Conservation (phyloP, 495 filamentous ascomycete species). For the Durotheca rogersii region DNA sequence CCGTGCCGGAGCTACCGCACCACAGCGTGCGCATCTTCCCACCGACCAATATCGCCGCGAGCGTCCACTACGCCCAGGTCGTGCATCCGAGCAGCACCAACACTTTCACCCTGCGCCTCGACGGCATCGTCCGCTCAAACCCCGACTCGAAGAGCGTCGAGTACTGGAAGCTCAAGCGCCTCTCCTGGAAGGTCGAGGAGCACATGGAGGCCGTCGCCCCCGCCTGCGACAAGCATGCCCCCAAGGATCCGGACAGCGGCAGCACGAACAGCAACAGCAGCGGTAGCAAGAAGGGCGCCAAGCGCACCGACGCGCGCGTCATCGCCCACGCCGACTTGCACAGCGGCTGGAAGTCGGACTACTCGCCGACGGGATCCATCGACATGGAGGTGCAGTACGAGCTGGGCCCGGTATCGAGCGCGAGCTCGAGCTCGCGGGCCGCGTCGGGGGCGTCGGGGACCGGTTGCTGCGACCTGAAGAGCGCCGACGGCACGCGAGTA, state of each 20-base stretch:
- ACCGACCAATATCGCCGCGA: slow-evolving; percentile 86
- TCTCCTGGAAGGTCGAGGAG: slow-evolving; percentile 94
- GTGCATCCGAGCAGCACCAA: slow-evolving; percentile 88
- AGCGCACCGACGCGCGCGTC: slow-evolving; percentile 73
- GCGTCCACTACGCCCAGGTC: slow-evolving; percentile 73
- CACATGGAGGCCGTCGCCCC: slow-evolving; percentile 74
- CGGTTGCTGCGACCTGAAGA: slow-evolving; percentile 81
- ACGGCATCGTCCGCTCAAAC: slow-evolving; percentile 71
- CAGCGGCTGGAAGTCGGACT: slow-evolving; percentile 96
- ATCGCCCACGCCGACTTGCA: slow-evolving; percentile 76
- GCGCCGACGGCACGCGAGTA: slow-evolving; percentile 73
- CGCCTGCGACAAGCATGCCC: slow-evolving; percentile 75
- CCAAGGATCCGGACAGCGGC: slow-evolving; percentile 56
- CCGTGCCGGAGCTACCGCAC: slow-evolving; percentile 59
- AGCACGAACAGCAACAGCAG: no score
- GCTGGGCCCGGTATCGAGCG: no score
- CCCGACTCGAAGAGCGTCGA: slow-evolving; percentile 50
- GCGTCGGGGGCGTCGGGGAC: slow-evolving; percentile 50
- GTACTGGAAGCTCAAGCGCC: slow-evolving; percentile 85
- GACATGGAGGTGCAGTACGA: slow-evolving; percentile 78
- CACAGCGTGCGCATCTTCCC: slow-evolving; percentile 92
- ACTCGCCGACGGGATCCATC: slow-evolving; percentile 65
- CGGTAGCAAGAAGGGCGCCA: slow-evolving; percentile 71
- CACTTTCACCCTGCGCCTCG: slow-evolving; percentile 72
- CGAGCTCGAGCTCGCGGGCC: no score